Conservation (phyloP, 179 eudicot genomes). For the Carnegiea gigantea region DNA sequence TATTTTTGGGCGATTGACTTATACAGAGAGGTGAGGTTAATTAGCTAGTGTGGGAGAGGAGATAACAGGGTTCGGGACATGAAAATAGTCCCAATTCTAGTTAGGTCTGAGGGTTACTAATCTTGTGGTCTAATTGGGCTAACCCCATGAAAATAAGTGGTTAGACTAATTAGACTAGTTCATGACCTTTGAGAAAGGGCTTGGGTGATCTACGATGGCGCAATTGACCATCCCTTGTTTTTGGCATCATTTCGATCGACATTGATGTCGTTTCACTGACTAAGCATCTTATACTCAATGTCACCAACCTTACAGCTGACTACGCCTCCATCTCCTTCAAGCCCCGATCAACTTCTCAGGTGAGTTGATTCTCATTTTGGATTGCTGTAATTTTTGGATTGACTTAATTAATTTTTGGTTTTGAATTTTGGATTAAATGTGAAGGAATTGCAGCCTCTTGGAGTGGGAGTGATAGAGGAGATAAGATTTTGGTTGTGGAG, state of each 20-base stretch:
- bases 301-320: constrained; percentile 63
- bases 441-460: constrained; percentile 36
- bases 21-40: too few species aligned
- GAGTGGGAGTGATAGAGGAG: constrained; percentile 48
- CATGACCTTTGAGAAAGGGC: too few species aligned
- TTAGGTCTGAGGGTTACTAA: too few species aligned
- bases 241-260: constrained; percentile 52
- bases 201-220: too few species aligned
- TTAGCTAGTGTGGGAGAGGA: too few species aligned
- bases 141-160: too few species aligned
- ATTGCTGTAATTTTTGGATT: neutral
- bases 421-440: neutral
- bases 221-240: too few species aligned
- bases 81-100: too few species aligned
- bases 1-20: too few species aligned
- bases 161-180: too few species aligned
- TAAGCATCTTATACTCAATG: constrained; percentile 64
- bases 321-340: constrained; percentile 44
- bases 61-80: too few species aligned
- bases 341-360: constrained; percentile 37
- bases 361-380: constrained; percentile 1
- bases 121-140: too few species aligned
- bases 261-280: constrained; percentile 49
- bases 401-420: neutral
- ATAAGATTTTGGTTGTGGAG: constrained; percentile 76